These are phyloP conservation scores for Aspergillus affinis DNA, from an alignment of 495 filamentous ascomycete species.

Conservation along the genomic window DNA sequence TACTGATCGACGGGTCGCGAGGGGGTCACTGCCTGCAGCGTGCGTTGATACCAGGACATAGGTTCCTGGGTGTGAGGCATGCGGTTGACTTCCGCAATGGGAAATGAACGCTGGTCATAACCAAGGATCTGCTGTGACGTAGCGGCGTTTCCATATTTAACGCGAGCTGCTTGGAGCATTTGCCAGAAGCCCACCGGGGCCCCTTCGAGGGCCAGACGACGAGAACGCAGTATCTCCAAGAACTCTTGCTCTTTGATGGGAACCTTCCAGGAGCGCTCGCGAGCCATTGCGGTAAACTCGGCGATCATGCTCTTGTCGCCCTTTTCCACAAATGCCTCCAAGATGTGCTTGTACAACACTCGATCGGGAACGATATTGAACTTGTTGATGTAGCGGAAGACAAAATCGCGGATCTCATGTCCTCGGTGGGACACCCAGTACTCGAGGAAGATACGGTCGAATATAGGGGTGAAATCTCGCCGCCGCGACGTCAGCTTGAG, in stretches of 20 bases:
- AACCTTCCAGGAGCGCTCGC: constrained; percentile 35
- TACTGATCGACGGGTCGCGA: constrained; percentile 32
- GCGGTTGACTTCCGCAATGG: constrained; percentile 20
- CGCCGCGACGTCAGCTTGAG: constrained; percentile 31
- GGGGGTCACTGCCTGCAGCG: constrained; percentile 25
- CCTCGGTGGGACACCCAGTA: constrained; percentile 41
- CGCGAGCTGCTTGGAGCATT: constrained; percentile 43
- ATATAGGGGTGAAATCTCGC: constrained; percentile 31
- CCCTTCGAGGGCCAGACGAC: constrained; percentile 33
- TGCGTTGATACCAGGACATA: constrained; percentile 29
- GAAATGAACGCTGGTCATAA: constrained; percentile 30
- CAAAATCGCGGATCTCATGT: constrained; percentile 33
- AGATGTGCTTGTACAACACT: constrained; percentile 41
- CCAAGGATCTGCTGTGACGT: constrained; percentile 41
- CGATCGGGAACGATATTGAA: constrained; percentile 40
- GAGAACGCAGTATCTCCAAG: constrained; percentile 27
- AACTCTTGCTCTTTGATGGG: constrained; percentile 29
- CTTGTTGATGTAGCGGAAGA: constrained; percentile 34
- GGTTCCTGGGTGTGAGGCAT: constrained; percentile 18
- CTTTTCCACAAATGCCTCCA: constrained; percentile 42
- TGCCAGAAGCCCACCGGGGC: constrained; percentile 44
- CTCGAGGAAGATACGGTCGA: constrained; percentile 47
- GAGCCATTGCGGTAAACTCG: constrained; percentile 28
- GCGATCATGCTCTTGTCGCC: constrained; percentile 32
- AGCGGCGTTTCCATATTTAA: constrained; percentile 31